These are phyloP conservation scores for Elsinoe fawcettii DNA, from an alignment of 2,329 filamentous ascomycete genomes.

Conservation along the genomic window DNA sequence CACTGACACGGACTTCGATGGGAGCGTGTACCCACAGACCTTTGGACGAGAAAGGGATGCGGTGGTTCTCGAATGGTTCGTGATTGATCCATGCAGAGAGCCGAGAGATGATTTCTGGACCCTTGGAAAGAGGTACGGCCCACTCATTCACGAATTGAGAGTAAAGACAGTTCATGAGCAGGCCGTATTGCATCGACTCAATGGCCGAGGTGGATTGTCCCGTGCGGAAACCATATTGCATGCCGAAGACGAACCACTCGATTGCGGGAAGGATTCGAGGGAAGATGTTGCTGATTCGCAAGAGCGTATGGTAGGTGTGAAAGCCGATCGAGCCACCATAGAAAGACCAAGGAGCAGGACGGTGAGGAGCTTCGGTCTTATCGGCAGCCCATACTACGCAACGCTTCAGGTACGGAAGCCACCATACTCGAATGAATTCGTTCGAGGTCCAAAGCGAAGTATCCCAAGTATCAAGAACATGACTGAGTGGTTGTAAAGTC, in stretches of 20 bases:
- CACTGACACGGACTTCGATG: constrained; percentile 79
- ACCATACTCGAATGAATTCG: constrained; percentile 94
- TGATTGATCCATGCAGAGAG: constrained; percentile 80
- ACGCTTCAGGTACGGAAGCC: constrained; percentile 85
- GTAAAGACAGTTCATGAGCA: constrained; percentile 96
- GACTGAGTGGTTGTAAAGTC: constrained; percentile 61
- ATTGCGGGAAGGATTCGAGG: constrained; percentile 77
- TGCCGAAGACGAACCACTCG: constrained; percentile 93
- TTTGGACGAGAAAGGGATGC: constrained; percentile 72
- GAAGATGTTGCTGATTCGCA: constrained; percentile 69
- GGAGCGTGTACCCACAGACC: constrained; percentile 82
- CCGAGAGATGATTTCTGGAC: constrained; percentile 76
- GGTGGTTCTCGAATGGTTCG: constrained; percentile 56
- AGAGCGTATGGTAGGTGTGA: constrained; percentile 83
- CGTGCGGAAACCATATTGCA: constrained; percentile 88
- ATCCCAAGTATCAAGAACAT: constrained; percentile 65
- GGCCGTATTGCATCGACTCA: constrained; percentile 68
- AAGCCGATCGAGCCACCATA: constrained; percentile 79
- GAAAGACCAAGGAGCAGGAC: constrained; percentile 58
- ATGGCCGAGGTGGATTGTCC: constrained; percentile 63
- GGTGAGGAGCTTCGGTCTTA: constrained; percentile 57
- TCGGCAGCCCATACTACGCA: constrained; percentile 88
- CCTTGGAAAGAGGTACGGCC: constrained; percentile 79
- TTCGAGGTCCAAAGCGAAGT: constrained; percentile 69
- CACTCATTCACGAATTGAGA: constrained; percentile 99